A percentile compares a stretch with the other conserved stretches of the same genome.
Evolutionary conservation across 306 rosid species (phyloP).

Genomic region (Vigna reflexopilosa): DNA sequence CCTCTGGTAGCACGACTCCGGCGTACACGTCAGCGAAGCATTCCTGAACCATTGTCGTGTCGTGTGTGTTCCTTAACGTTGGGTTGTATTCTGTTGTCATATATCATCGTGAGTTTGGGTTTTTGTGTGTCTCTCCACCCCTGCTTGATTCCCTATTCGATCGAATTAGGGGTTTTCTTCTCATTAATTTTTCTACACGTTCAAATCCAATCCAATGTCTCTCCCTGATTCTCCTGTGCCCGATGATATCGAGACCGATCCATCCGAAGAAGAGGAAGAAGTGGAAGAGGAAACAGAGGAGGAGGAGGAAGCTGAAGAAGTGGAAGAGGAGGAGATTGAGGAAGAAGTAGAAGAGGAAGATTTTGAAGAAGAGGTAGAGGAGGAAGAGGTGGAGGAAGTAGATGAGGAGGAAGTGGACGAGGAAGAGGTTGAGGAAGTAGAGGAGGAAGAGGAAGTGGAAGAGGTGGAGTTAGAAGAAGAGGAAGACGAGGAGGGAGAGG

Average conservation of each 20-base stretch:
- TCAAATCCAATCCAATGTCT: slow-evolving; percentile 40
- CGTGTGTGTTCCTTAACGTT: background rate
- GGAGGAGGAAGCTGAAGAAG: slow-evolving; percentile 8
- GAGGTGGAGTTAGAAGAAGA: background rate
- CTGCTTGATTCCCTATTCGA: slow-evolving; percentile 14
- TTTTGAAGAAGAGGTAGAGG: slow-evolving; percentile 2
- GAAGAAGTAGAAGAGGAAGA: slow-evolving; percentile 41
- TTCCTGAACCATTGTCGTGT: background rate
- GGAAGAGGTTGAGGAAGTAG: slow-evolving; percentile 14
- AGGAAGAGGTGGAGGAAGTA: background rate
- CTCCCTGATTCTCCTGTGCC: slow-evolving; percentile 33
- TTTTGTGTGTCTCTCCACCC: background rate
- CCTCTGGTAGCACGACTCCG: slow-evolving; percentile 2
- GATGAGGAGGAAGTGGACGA: slow-evolving; percentile 30
- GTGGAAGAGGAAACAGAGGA: background rate
- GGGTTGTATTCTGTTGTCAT: background rate
- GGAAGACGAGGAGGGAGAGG: slow-evolving; percentile 23
- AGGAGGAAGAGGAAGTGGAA: background rate
- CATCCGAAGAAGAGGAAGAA: slow-evolving; percentile 41
- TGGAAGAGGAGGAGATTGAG: background rate
- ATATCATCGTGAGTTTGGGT: background rate
- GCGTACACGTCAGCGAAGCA: slow-evolving; percentile 1
- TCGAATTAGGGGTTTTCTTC: background rate
- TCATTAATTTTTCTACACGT: background rate
- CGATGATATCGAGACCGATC: slow-evolving; percentile 36